Evolutionary conservation across 2,329 filamentous ascomycete genomes (phyloP), one percentile per base, ranked within the genome.

Genomic region (Ascochyta viciae-villosae): DNA sequence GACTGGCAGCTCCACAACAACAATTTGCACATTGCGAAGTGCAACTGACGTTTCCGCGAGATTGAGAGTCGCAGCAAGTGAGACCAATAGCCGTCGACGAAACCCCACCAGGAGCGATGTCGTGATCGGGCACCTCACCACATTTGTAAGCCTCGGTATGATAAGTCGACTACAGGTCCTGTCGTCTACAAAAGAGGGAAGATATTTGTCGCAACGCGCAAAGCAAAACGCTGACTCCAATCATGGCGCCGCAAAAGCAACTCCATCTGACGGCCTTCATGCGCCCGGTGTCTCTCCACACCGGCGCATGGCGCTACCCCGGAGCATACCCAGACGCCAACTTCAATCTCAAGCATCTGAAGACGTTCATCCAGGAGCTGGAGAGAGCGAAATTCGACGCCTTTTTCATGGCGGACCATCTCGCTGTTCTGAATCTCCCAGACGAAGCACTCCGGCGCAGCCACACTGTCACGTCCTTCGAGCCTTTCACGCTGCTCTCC

Each of bases 401-500:
- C 23, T 75, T 77, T 58, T 77, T 76, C 64, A 74, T 77, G 53
- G 74, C 74, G 24, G 74, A 77, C 53, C 70, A 71, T 9, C 78
- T 89, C 65, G 87, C 90, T 73, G 86, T 89, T 8, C 89, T 88
- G 73, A 85, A 85, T 54, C 82, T 85, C 2, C 87, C 1, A 1
- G 37, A 54, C 10, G 86, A 85, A 54, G 77, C 89, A 3, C 80
- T 82, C 1, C 76, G 31, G 82, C 82, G 0, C 77, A 83, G 1
- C 78, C 82, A 87, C 0, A 84, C 86, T 0, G 82, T 88, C 38
- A 70, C 80, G 0, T 83, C 85, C 0, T 87, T 85, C 1, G 85
- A 87, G 0, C 87, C 90, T 69, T 89, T 85, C 81, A 87, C 87
- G 0, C 84, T 89, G 9, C 88, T 88, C 57, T 87, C 89, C 63